A percentile compares a stretch with the other conserved stretches of the same genome.
phyloP scores from a whole-genome alignment of 1,139 yeast genomes.

The Kluyveromyces marxianus region DNA sequence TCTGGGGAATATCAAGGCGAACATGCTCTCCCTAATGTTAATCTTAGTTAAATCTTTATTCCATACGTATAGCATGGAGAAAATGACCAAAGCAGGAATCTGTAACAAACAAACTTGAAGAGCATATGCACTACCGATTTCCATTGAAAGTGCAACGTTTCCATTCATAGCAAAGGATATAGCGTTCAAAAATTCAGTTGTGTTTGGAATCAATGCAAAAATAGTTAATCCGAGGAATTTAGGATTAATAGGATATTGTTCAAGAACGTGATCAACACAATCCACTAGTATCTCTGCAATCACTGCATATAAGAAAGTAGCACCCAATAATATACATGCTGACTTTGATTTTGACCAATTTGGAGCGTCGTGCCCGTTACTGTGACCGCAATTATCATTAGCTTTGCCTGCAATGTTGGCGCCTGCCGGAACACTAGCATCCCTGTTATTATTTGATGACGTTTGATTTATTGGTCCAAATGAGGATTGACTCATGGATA shows the following conservation, averaged over 20 bases:
- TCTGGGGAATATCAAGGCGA: constrained; percentile 82
- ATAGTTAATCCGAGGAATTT: constrained; percentile 89
- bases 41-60: constrained; percentile 30
- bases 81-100: constrained; percentile 82
- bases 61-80: constrained; percentile 45
- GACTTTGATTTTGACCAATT: constrained; percentile 91
- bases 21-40: constrained; percentile 44
- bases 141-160: constrained; percentile 93
- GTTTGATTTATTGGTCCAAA: background rate
- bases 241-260: constrained; percentile 63
- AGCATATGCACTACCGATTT: constrained; percentile 96
- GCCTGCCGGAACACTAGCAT: background rate
- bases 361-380: constrained; percentile 82
- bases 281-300: constrained; percentile 94
- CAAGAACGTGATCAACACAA: constrained; percentile 83
- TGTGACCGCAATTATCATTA: constrained; percentile 7
- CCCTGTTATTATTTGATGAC: background rate
- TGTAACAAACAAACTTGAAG: constrained; percentile 93
- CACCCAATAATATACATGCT: constrained; percentile 71
- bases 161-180: constrained; percentile 95
- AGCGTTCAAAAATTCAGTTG: constrained; percentile 95
- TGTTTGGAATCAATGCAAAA: constrained; percentile 92
- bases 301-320: constrained; percentile 81
- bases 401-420: constrained; percentile 15
- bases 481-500: constrained; percentile 5